Evolutionary conservation across 345 rosid genomes (phyloP).

Genomic region (Geranium brycei): DNA sequence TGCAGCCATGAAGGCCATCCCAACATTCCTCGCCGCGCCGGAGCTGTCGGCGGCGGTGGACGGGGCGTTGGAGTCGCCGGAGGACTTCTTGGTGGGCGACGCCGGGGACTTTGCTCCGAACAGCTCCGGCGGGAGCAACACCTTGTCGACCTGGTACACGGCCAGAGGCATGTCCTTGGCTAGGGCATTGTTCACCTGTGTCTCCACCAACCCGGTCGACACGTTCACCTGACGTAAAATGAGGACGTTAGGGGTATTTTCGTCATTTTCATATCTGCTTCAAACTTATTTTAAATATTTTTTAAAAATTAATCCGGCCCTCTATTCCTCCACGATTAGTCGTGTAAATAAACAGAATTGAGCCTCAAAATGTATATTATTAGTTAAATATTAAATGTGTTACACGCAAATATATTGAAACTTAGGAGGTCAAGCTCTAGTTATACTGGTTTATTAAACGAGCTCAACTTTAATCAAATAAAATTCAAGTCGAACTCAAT

Average conservation of each 20-base stretch:
- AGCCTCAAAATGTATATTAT: too few relatives aligned
- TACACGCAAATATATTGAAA: too few relatives aligned
- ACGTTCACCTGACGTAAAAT: slow-evolving; percentile 25
- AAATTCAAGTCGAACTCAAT: too few relatives aligned
- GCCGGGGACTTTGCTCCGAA: slow-evolving; percentile 33
- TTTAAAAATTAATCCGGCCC: too few relatives aligned
- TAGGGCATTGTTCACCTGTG: slow-evolving; percentile 23
- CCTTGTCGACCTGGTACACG: slow-evolving; percentile 33
- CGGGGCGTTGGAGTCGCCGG: background rate
- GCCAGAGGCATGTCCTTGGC: slow-evolving; percentile 30
- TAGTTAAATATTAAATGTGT: too few relatives aligned
- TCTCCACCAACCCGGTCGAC: slow-evolving; percentile 29
- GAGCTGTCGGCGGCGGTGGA: background rate
- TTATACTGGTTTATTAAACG: too few relatives aligned
- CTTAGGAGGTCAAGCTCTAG: too few relatives aligned
- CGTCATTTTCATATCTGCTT: too few relatives aligned
- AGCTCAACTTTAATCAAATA: too few relatives aligned
- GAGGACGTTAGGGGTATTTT: background rate
- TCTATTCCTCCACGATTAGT: too few relatives aligned
- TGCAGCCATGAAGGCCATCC: background rate
- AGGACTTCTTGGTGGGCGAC: slow-evolving; percentile 11
- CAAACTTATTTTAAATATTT: too few relatives aligned
- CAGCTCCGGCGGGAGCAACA: slow-evolving; percentile 31
- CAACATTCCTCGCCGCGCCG: background rate
- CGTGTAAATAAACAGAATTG: too few relatives aligned